Evolutionary conservation across 306 rosid genomes (phyloP).

Genomic region (Inga oerstediana): DNA sequence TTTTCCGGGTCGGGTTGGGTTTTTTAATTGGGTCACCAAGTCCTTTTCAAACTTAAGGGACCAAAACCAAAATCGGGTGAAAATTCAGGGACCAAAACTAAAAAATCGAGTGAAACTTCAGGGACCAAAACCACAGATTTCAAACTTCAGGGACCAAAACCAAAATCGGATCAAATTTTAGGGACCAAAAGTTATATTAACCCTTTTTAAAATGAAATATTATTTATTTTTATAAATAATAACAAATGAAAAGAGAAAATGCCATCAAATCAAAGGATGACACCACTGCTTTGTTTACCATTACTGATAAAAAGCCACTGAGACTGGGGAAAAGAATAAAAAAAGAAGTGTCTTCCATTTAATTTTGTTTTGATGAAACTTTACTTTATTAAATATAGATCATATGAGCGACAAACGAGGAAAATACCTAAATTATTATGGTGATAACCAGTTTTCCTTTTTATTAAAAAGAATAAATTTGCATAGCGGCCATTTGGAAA

Average conservation of each 20-base stretch:
- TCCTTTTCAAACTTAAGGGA: too few species aligned
- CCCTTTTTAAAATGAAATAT: background rate
- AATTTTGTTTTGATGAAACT: background rate
- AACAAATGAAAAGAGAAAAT: background rate
- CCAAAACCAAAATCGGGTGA: too few species aligned
- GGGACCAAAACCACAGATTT: too few species aligned
- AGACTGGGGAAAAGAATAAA: background rate
- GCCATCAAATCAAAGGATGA: background rate
- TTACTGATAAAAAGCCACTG: background rate
- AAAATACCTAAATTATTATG: slow-evolving; percentile 5
- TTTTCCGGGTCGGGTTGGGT: too few species aligned
- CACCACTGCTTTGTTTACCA: background rate
- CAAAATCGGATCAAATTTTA: too few species aligned
- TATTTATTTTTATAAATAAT: background rate
- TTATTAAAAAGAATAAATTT: too few species aligned
- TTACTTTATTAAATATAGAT: background rate
- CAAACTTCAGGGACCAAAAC: too few species aligned
- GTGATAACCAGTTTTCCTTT: background rate
- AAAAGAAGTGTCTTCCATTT: background rate
- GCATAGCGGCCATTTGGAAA: background rate
- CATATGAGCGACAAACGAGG: background rate
- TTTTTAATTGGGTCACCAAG: too few species aligned
- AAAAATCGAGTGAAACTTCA: too few species aligned
- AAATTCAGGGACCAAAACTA: too few species aligned
- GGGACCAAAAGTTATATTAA: too few species aligned